phyloP scores from a whole-genome alignment of 1,284 basidiomycete species.

The Ceratobasidium sp. region DNA sequence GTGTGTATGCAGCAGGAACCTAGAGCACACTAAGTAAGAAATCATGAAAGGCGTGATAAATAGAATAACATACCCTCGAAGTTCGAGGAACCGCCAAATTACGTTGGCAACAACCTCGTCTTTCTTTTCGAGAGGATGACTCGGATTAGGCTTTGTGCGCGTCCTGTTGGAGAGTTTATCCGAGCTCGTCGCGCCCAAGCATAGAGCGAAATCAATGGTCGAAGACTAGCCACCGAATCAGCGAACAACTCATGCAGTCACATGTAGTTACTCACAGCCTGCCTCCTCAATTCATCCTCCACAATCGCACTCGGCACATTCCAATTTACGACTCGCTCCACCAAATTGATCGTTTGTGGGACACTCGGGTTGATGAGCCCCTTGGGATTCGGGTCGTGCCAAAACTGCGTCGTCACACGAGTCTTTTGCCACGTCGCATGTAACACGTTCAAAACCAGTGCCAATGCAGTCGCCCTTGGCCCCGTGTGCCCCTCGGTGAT shows the following conservation, averaged over 20 bases:
- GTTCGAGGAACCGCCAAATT: slow-evolving; percentile 97
- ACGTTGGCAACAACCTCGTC: slow-evolving; percentile 99
- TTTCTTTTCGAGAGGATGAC: slow-evolving; percentile 86
- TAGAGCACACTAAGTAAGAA: slow-evolving; percentile 54
- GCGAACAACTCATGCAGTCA: slow-evolving; percentile 32
- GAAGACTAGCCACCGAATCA: slow-evolving; percentile 71
- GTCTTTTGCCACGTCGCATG: slow-evolving; percentile 84
- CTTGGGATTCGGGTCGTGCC: slow-evolving; percentile 69
- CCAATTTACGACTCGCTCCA: slow-evolving; percentile 93
- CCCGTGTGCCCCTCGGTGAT: slow-evolving; percentile 93
- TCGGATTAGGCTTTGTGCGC: slow-evolving; percentile 64
- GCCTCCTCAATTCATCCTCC: slow-evolving; percentile 94
- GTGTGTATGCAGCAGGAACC: slow-evolving; percentile 90
- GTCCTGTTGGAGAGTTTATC: slow-evolving; percentile 85
- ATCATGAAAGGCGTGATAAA: not conserved
- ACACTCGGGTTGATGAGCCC: slow-evolving; percentile 76
- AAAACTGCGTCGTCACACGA: slow-evolving; percentile 78
- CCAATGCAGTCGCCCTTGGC: slow-evolving; percentile 90
- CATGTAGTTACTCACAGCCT: slow-evolving; percentile 78
- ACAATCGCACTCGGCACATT: slow-evolving; percentile 88
- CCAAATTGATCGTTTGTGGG: slow-evolving; percentile 83
- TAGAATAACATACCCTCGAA: slow-evolving; percentile 78
- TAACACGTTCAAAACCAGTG: slow-evolving; percentile 81
- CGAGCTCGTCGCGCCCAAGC: slow-evolving; percentile 87
- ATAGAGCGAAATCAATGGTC: slow-evolving; percentile 97